A percentile compares a stretch with the other conserved stretches of the same genome.
Conservation (phyloP, 768 basidiomycete species). For the Rhodotorula paludigena region DNA sequence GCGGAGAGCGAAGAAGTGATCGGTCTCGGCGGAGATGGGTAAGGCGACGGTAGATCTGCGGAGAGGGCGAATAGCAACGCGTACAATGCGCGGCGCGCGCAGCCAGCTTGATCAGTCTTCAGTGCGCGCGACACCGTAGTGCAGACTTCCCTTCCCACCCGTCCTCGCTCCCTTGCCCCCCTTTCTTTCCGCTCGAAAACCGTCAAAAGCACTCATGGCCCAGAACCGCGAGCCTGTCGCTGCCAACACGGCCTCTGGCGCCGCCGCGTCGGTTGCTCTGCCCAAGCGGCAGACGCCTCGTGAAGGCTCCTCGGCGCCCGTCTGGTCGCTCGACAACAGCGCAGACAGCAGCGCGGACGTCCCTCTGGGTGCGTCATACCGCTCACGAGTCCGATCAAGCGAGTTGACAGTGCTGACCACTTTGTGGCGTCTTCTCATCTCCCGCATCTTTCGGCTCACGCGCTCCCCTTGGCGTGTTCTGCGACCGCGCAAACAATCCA, state of each 20-base stretch:
- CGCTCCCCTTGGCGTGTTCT: no score
- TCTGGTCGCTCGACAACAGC: conserved; percentile 28
- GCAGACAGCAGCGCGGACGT: conserved; percentile 12
- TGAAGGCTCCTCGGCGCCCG: conserved; percentile 15
- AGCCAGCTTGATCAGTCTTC: no score
- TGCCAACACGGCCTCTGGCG: conserved; percentile 21
- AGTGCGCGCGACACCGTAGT: no score
- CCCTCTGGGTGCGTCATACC: conserved; percentile 23
- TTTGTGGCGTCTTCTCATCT: background rate
- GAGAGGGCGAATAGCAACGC: no score
- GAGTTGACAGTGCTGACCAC: background rate
- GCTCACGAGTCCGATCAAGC: background rate
- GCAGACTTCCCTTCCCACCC: background rate
- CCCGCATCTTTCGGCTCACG: background rate
- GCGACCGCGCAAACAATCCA: no score
- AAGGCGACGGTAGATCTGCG: no score
- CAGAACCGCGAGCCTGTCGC: conserved; percentile 9
- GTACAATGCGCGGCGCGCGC: no score
- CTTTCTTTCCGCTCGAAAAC: no score
- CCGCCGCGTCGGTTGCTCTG: conserved; percentile 21
- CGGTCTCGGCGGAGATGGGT: no score
- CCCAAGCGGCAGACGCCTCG: background rate
- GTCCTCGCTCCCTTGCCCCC: background rate
- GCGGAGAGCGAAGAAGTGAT: no score
- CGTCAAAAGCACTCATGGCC: background rate